Conservation (phyloP, 805 yeast species). For the Lipomyces kockii region DNA sequence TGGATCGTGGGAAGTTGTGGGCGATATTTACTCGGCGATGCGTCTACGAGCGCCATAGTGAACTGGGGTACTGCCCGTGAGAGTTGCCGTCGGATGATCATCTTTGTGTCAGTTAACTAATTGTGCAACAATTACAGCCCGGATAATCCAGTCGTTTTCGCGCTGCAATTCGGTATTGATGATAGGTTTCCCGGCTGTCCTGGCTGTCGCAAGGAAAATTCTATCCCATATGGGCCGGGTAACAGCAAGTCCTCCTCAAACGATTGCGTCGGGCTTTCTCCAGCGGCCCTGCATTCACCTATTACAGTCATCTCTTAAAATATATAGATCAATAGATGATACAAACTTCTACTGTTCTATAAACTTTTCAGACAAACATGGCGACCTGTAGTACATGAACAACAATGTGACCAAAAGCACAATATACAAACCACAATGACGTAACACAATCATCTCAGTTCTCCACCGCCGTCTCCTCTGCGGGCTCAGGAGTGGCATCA, state of each 20-base stretch:
- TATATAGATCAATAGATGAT: background rate
- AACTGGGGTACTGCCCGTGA: background rate
- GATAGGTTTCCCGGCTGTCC: no score
- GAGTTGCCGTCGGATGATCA: background rate
- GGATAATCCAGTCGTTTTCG: background rate
- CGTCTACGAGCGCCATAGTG: background rate
- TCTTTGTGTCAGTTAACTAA: background rate
- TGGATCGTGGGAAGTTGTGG: constrained; percentile 3
- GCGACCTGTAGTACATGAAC: background rate
- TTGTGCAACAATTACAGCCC: background rate
- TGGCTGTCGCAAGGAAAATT: no score
- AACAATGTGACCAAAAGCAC: background rate
- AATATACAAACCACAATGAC: background rate
- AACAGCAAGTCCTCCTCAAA: background rate
- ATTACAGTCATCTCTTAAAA: background rate
- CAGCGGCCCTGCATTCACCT: background rate
- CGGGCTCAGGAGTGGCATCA: background rate
- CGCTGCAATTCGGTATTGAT: background rate
- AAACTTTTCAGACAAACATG: background rate
- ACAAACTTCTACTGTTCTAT: background rate
- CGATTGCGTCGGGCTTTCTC: background rate
- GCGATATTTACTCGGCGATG: background rate
- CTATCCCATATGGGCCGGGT: background rate
- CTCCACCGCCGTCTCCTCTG: constrained; percentile 2
- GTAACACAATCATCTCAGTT: background rate